Evolutionary conservation across 495 filamentous ascomycete species (phyloP), one percentile per base, ranked within the genome.

Genomic region (Trypethelium eluteriae): DNA sequence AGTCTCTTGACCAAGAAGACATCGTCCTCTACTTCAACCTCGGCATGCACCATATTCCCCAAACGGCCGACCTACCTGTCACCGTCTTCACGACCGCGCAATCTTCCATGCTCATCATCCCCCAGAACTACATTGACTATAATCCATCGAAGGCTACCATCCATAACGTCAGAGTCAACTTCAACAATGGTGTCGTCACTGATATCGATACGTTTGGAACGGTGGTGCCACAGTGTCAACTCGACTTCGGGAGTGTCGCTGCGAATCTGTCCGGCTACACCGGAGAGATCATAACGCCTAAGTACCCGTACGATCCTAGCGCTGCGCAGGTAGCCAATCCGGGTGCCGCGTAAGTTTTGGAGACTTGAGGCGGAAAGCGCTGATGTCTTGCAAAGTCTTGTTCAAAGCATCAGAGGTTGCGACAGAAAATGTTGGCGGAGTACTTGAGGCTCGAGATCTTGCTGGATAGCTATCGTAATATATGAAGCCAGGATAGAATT

Each of bases 1-100:
- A 86, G 72, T 70, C 46, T 25, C 72, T 86, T 38, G 72, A 76
- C 38, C 79, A 85, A 71, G 82, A 83, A 68, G 85, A 85, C 69
- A 64, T 87, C 57, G 80, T 82, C 47, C 53, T 82, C n/a, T 82
- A 78, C 74, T 78, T 84, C 69, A 83, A 84, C 68, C 73, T 86
- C 7, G 83, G 83, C 18, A 84, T 82, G 76, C 82, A 86, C 69
- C 84, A 85, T 69, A 71, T 85, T 32, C 83, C 84, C 16, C 79
- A 84, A 71, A 79, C 82, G 12, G 80, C 79, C 38, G 83, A 85
- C 65, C 70, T 84, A 5, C 83, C 83, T 53, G 84, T 83, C 70
- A 75, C 73, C n/a, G 59, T 69, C 14, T 69, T 71, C 64, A 68
- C 64, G 39, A 69, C 63, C 2, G 67, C 67, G 2, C 64, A 69